A percentile compares a stretch with the other conserved stretches of the same genome.
These are phyloP conservation scores for Bipolaris sorokiniana DNA, from an alignment of 2,329 filamentous ascomycete genomes.

Conservation along the genomic window DNA sequence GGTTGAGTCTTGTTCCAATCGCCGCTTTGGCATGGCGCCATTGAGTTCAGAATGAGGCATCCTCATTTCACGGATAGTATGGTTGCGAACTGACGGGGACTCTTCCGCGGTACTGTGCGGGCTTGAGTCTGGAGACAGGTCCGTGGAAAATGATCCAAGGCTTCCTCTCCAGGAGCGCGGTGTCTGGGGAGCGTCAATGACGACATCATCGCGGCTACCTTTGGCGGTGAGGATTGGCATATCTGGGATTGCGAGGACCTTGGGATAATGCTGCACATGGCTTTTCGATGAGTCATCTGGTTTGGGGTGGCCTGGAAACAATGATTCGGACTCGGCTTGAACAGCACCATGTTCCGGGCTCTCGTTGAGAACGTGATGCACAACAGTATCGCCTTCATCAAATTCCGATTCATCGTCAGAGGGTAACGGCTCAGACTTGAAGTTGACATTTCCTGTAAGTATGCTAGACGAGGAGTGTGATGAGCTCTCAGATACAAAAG, in stretches of 20 bases:
- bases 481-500: not conserved
- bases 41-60: slow-evolving; percentile 51
- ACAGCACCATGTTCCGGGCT: slow-evolving; percentile 7
- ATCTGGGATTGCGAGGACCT: slow-evolving; percentile 17
- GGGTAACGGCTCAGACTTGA: slow-evolving; percentile 8
- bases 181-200: slow-evolving; percentile 35
- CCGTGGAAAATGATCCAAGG: slow-evolving; percentile 39
- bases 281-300: slow-evolving; percentile 8
- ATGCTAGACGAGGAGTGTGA: not conserved
- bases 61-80: slow-evolving; percentile 34
- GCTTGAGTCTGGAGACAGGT: slow-evolving; percentile 42
- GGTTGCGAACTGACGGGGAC: slow-evolving; percentile 45
- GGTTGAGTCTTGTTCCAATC: slow-evolving; percentile 42
- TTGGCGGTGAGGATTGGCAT: slow-evolving; percentile 30
- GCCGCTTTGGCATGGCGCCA: slow-evolving; percentile 52
- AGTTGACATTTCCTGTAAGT: not conserved
- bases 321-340: slow-evolving; percentile 8
- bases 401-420: slow-evolving; percentile 40
- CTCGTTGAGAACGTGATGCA: slow-evolving; percentile 38
- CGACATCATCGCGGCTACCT: slow-evolving; percentile 21
- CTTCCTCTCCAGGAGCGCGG: slow-evolving; percentile 42
- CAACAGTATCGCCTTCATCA: slow-evolving; percentile 45
- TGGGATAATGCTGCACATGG: slow-evolving; percentile 9
- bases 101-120: slow-evolving; percentile 40
- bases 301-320: slow-evolving; percentile 2